Evolutionary conservation across 257 asterid genomes (phyloP).

Genomic region (Gardenia jasminoides): DNA sequence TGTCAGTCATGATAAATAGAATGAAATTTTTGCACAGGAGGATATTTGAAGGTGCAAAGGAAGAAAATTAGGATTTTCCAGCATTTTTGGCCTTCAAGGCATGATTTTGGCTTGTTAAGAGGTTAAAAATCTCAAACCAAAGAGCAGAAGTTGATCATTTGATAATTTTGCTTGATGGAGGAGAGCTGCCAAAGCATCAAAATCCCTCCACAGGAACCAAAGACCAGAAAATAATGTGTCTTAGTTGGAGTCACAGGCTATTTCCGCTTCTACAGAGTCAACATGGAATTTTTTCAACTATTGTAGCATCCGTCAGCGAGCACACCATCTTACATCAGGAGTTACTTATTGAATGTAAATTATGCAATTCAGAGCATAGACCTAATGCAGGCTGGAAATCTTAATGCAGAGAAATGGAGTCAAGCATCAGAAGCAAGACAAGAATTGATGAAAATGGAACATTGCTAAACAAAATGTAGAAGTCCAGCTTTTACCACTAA

Average conservation of each 20-base stretch:
- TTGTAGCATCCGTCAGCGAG: background rate
- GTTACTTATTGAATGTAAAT: background rate
- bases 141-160: background rate
- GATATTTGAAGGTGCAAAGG: constrained; percentile 1
- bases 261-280: background rate
- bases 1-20: too few relatives aligned
- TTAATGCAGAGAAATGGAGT: background rate
- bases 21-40: too few relatives aligned
- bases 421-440: background rate
- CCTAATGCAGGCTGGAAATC: background rate
- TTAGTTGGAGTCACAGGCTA: background rate
- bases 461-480: background rate
- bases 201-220: constrained; percentile 1
- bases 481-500: constrained; percentile 10
- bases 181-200: background rate
- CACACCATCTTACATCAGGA: background rate
- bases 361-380: background rate
- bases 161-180: background rate
- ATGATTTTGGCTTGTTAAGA: constrained; percentile 1
- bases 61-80: background rate
- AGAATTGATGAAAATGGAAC: constrained; percentile 15
- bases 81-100: background rate
- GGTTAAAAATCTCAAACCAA: background rate
- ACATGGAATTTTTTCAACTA: constrained; percentile 1
- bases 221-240: background rate